phyloP scores from a whole-genome alignment of 2,329 filamentous ascomycete species.

The Colletotrichum ledebouriae region DNA sequence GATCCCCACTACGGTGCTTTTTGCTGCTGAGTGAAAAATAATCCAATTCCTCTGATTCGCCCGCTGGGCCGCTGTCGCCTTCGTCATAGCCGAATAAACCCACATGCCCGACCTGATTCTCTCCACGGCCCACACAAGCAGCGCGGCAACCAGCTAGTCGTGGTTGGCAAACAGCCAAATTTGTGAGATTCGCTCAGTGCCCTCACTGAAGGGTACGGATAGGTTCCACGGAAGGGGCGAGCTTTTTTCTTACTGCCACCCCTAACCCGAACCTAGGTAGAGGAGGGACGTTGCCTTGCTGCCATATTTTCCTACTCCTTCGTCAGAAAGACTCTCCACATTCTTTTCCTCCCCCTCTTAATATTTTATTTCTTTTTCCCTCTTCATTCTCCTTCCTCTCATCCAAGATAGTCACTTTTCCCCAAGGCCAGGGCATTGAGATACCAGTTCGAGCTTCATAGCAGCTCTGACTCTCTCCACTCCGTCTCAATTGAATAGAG shows the following conservation, averaged over 20 bases:
- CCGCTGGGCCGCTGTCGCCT: slow-evolving; percentile 42
- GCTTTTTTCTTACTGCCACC: slow-evolving; percentile 36
- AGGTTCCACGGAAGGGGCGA: slow-evolving; percentile 4
- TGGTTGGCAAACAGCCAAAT: too few relatives aligned
- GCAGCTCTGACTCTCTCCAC: slow-evolving; percentile 40
- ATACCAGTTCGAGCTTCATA: slow-evolving; percentile 32
- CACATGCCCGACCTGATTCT: slow-evolving; percentile 37
- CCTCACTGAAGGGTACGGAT: too few relatives aligned
- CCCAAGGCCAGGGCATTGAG: slow-evolving; percentile 36
- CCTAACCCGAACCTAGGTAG: slow-evolving; percentile 20
- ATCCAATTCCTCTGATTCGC: slow-evolving; percentile 40
- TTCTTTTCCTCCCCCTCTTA: slow-evolving; percentile 39
- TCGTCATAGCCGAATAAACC: slow-evolving; percentile 44
- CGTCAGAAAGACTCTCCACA: slow-evolving; percentile 48
- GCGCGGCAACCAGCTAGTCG: too few relatives aligned
- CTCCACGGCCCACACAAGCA: slow-evolving; percentile 14
- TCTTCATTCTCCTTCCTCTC: slow-evolving; percentile 47
- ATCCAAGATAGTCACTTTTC: slow-evolving; percentile 18
- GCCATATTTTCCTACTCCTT: slow-evolving; percentile 41
- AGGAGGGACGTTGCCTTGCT: slow-evolving; percentile 18
- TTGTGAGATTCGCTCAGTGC: too few relatives aligned
- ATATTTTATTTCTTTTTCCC: slow-evolving; percentile 47
- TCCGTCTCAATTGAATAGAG: slow-evolving; percentile 50
- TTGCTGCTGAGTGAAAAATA: slow-evolving; percentile 43
- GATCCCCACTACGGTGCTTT: too few relatives aligned